Evolutionary conservation across 139 green algal genomes (phyloP).

Genomic region (Tetradesmus obliquus): DNA sequence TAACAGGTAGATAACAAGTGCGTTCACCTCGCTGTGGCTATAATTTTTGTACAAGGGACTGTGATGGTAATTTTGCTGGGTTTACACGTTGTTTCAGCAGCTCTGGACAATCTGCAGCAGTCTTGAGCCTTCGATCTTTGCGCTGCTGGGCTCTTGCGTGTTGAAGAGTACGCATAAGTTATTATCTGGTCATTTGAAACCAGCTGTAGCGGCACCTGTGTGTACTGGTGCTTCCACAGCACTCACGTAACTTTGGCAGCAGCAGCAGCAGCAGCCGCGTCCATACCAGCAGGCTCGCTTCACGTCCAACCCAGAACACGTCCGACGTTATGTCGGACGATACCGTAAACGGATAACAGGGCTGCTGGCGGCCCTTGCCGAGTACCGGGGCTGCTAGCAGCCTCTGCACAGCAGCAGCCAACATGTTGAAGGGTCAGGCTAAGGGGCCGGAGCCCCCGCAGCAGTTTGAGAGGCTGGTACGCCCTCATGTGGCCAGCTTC

Average conservation of each 20-base stretch:
- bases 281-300: neutral
- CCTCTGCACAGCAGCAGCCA: neutral
- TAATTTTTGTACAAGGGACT: no score
- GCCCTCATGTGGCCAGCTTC: constrained; percentile 91
- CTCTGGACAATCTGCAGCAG: neutral
- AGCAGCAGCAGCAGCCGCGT: neutral
- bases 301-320: neutral
- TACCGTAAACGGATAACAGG: neutral
- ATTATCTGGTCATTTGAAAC: no score
- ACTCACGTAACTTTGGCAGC: neutral
- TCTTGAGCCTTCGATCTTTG: neutral
- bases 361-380: neutral
- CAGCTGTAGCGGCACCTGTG: no score
- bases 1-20: neutral
- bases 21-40: neutral
- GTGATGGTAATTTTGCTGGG: no score
- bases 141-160: neutral
- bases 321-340: neutral
- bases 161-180: no score
- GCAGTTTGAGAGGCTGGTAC: constrained; percentile 67
- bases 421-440: constrained; percentile 12
- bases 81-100: no score
- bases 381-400: neutral
- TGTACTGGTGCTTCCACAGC: neutral
- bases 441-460: constrained; percentile 27